Conservation (phyloP, 768 basidiomycete genomes). For the Lyophyllum semitale region DNA sequence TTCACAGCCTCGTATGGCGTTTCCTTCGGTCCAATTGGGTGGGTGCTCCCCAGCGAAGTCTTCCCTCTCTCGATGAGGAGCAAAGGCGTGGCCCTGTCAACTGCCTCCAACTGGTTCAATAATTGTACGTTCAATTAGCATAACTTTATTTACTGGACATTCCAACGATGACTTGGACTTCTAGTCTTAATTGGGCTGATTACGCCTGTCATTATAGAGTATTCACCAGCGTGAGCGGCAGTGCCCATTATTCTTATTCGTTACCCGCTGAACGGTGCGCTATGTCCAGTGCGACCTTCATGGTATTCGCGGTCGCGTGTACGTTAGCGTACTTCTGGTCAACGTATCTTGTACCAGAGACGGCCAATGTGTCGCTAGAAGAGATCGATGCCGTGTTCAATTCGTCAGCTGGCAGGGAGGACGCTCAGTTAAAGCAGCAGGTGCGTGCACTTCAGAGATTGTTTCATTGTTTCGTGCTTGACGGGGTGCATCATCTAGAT, state of each 20-base stretch:
- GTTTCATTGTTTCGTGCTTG: background rate
- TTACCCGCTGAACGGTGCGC: background rate
- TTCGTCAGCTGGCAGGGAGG: conserved; percentile 58
- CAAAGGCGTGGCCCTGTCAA: conserved; percentile 81
- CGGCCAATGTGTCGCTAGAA: conserved; percentile 73
- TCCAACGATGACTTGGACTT: background rate
- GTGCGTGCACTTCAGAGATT: conserved; percentile 32
- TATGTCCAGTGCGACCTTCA: conserved; percentile 60
- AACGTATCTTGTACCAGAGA: conserved; percentile 71
- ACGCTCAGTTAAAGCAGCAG: conserved; percentile 50
- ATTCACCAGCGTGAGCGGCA: conserved; percentile 55
- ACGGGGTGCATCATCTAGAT: conserved; percentile 40
- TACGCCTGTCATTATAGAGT: conserved; percentile 65
- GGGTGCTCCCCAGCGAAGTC: conserved; percentile 84
- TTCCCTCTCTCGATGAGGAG: conserved; percentile 79
- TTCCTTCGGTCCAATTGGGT: conserved; percentile 78
- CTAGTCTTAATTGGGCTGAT: conserved; percentile 75
- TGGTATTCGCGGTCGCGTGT: conserved; percentile 65
- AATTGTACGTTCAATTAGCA: conserved; percentile 54
- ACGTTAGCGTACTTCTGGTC: conserved; percentile 72
- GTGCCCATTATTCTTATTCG: background rate
- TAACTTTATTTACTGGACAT: background rate
- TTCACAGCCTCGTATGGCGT: conserved; percentile 81
- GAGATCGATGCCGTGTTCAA: conserved; percentile 74
- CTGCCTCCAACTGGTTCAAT: conserved; percentile 85